phyloP scores from a whole-genome alignment of 73 alveolate species.

The Tetrahymena thermophila region DNA sequence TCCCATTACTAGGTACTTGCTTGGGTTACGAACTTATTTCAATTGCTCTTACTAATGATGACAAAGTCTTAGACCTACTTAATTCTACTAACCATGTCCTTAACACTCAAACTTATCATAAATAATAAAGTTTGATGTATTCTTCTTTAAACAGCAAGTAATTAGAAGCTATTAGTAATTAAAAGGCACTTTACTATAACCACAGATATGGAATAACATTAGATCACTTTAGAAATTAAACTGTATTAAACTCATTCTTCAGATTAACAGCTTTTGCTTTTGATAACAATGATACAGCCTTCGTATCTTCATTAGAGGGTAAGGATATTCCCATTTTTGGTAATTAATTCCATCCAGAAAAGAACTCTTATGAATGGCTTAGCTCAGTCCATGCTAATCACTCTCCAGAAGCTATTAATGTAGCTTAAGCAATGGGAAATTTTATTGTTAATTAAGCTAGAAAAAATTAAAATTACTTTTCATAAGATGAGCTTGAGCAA shows the following conservation, averaged over 20 bases:
- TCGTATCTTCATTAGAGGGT: constrained; percentile 21
- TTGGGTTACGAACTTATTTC: constrained; percentile 50
- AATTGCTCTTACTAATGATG: constrained; percentile 14
- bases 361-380: constrained; percentile 34
- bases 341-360: constrained; percentile 30
- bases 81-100: neutral
- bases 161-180: neutral
- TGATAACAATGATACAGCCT: constrained; percentile 2
- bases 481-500: neutral
- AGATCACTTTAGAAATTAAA: neutral
- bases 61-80: neutral
- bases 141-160: neutral
- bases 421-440: constrained; percentile 8
- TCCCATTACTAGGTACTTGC: constrained; percentile 57
- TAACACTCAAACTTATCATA: neutral
- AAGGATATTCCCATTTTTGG: neutral
- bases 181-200: constrained; percentile 12
- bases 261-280: constrained; percentile 7
- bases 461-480: neutral
- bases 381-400: constrained; percentile 26
- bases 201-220: constrained; percentile 5
- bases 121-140: neutral
- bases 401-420: constrained; percentile 9
- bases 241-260: neutral
- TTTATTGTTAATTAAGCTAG: constrained; percentile 9